These are phyloP conservation scores for Hymenochaete sp. DNA, from an alignment of 1,284 basidiomycete genomes.

Conservation along the genomic window DNA sequence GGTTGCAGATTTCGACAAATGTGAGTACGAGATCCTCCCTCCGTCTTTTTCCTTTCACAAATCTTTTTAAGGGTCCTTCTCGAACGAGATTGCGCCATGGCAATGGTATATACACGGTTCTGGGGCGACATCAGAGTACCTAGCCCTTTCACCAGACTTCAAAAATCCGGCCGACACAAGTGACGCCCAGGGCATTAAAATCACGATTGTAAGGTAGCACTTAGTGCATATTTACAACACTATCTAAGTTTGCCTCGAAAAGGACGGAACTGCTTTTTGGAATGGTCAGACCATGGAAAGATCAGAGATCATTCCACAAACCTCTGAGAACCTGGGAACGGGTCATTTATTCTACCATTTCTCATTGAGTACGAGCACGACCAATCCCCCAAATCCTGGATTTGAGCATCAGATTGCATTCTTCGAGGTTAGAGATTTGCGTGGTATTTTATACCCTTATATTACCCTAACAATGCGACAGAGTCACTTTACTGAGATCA, in stretches of 20 bases:
- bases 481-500: constrained; percentile 24
- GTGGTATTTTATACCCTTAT: constrained; percentile 3
- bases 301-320: constrained; percentile 26
- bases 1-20: constrained; percentile 23
- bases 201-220: constrained; percentile 22
- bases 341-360: constrained; percentile 26
- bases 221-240: background rate
- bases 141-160: constrained; percentile 22
- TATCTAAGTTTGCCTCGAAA: background rate
- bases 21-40: constrained; percentile 12
- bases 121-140: constrained; percentile 23
- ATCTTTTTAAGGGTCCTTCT: constrained; percentile 20
- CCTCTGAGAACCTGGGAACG: constrained; percentile 23
- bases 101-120: constrained; percentile 27
- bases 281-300: constrained; percentile 24
- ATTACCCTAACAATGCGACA: background rate
- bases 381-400: constrained; percentile 22
- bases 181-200: constrained; percentile 24
- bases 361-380: constrained; percentile 22
- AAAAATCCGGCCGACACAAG: constrained; percentile 26
- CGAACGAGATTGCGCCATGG: constrained; percentile 21
- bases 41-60: background rate
- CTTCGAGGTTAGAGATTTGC: constrained; percentile 21
- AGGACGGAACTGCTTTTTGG: constrained; percentile 22
- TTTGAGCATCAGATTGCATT: constrained; percentile 22